phyloP scores from a whole-genome alignment of 2,329 filamentous ascomycete genomes.

The Xylariaceae sp. region DNA sequence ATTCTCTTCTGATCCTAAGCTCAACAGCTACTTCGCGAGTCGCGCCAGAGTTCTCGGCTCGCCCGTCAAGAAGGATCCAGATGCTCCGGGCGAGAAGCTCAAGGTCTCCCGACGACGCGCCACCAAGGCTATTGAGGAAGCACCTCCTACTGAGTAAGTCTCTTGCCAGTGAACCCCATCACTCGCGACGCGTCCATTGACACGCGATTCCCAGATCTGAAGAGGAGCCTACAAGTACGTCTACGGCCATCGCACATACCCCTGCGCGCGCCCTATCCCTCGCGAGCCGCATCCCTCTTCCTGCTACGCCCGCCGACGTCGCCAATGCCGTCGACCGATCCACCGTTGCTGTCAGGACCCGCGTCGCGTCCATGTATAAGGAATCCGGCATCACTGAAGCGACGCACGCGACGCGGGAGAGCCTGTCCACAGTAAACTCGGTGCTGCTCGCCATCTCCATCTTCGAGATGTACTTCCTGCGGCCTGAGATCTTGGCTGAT shows the following conservation, averaged over 20 bases:
- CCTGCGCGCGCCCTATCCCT: slow-evolving; percentile 49
- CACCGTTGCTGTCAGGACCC: slow-evolving; percentile 61
- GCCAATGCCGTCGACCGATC: slow-evolving; percentile 71
- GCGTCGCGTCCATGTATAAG: slow-evolving; percentile 60
- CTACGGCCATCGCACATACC: slow-evolving; percentile 44
- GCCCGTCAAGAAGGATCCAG: slow-evolving; percentile 36
- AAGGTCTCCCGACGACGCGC: slow-evolving; percentile 26
- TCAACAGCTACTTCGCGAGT: slow-evolving; percentile 72
- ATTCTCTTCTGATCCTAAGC: slow-evolving; percentile 58
- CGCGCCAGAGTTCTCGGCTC: slow-evolving; percentile 57
- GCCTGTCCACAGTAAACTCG: slow-evolving; percentile 66
- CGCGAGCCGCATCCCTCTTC: slow-evolving; percentile 64
- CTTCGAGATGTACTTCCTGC: slow-evolving; percentile 68
- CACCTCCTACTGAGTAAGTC: slow-evolving; percentile 67
- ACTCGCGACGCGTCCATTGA: slow-evolving; percentile 60
- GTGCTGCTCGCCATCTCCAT: slow-evolving; percentile 65
- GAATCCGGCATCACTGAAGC: slow-evolving; percentile 63
- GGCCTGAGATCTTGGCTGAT: slow-evolving; percentile 66
- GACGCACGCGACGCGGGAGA: slow-evolving; percentile 62
- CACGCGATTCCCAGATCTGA: slow-evolving; percentile 40
- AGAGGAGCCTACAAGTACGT: slow-evolving; percentile 28
- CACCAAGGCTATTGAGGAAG: slow-evolving; percentile 52
- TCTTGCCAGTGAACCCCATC: slow-evolving; percentile 57
- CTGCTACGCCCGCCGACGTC: slow-evolving; percentile 75
- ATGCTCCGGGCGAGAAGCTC: slow-evolving; percentile 19